phyloP scores from a whole-genome alignment of 805 yeast genomes.

The Candida dendrica region DNA sequence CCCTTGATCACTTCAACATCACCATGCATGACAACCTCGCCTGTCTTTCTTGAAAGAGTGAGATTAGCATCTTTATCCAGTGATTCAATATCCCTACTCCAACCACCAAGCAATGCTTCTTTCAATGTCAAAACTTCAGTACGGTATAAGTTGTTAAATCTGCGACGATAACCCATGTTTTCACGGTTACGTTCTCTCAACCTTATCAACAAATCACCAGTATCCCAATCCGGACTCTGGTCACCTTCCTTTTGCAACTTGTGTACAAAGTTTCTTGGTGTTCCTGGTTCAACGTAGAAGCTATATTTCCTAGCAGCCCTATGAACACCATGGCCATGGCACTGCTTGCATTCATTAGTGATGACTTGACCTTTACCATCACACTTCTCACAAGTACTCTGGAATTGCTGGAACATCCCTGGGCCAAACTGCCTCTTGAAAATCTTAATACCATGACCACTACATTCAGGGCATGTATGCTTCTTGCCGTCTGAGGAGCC shows the following conservation, averaged over 20 bases:
- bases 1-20: conserved; percentile 66
- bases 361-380: conserved; percentile 69
- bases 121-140: conserved; percentile 67
- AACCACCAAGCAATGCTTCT: conserved; percentile 75
- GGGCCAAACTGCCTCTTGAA: conserved; percentile 76
- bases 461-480: conserved; percentile 60
- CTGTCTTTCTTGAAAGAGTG: conserved; percentile 37
- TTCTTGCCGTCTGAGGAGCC: conserved; percentile 78
- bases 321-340: conserved; percentile 65
- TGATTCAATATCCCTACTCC: conserved; percentile 63
- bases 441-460: conserved; percentile 65
- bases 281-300: conserved; percentile 65
- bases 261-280: conserved; percentile 50
- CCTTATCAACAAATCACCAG: conserved; percentile 73
- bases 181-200: conserved; percentile 45
- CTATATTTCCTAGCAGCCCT: conserved; percentile 49
- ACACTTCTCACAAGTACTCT: conserved; percentile 74
- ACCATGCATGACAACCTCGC: conserved; percentile 52
- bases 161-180: conserved; percentile 81
- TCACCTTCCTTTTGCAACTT: conserved; percentile 73
- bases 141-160: conserved; percentile 66
- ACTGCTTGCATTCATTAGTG: conserved; percentile 54
- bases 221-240: conserved; percentile 69
- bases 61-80: conserved; percentile 53
- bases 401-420: conserved; percentile 83